These are phyloP conservation scores for Dendrostoma leiphaemia DNA, from an alignment of 2,329 filamentous ascomycete species.

Conservation along the genomic window DNA sequence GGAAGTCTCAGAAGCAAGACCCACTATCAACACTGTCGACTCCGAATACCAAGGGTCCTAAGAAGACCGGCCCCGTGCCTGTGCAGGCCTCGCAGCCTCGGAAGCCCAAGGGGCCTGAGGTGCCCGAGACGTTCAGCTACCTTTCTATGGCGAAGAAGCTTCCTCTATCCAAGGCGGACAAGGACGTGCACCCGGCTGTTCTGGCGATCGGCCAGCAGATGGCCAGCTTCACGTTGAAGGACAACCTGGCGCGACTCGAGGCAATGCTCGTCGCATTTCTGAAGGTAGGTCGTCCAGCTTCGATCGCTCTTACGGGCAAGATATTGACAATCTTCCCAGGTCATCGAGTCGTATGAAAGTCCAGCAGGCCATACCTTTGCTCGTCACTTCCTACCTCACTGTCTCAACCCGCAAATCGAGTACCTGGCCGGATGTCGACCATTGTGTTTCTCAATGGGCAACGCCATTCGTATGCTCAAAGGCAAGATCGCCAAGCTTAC, in stretches of 20 bases:
- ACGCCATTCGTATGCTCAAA: constrained; percentile 93
- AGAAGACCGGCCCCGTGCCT: constrained; percentile 21
- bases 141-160: constrained; percentile 66
- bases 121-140: constrained; percentile 77
- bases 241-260: constrained; percentile 84
- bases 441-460: constrained; percentile 95
- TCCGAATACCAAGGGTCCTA: constrained; percentile 25
- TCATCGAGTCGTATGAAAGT: constrained; percentile 90
- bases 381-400: constrained; percentile 86
- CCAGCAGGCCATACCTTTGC: constrained; percentile 81
- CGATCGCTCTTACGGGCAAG: not conserved
- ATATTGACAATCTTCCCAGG: constrained; percentile 46
- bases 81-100: constrained; percentile 35
- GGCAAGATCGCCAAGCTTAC: constrained; percentile 80
- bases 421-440: constrained; percentile 93
- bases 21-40: constrained; percentile 28
- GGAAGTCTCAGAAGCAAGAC: constrained; percentile 45
- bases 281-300: constrained; percentile 54
- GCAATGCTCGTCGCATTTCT: constrained; percentile 89
- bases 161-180: constrained; percentile 57
- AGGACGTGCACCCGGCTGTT: constrained; percentile 83
- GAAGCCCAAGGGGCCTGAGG: constrained; percentile 54
- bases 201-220: constrained; percentile 86
- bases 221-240: constrained; percentile 82
- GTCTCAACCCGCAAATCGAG: constrained; percentile 91